These are phyloP conservation scores for Boechera divaricarpa DNA, from an alignment of 345 rosid genomes.

Conservation along the genomic window DNA sequence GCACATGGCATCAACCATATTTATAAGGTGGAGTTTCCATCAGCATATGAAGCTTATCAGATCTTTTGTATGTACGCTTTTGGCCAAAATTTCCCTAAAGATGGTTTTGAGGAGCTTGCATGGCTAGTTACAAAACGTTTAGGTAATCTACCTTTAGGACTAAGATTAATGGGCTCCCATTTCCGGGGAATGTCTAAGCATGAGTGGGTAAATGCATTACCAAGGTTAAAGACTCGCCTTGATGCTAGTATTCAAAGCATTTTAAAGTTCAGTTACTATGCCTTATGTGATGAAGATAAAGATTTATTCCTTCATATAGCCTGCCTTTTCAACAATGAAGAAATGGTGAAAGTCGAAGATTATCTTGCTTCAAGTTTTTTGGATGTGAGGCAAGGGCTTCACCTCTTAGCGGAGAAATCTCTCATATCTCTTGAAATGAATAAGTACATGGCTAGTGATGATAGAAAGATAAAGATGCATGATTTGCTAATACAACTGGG, in stretches of 20 bases:
- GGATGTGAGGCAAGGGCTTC: not conserved
- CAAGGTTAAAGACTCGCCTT: not conserved
- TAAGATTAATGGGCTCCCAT: not conserved
- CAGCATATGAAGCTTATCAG: not conserved
- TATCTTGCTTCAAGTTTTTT: not conserved
- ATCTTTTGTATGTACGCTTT: not conserved
- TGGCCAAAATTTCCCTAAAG: not conserved
- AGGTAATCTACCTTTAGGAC: not conserved
- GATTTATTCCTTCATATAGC: not conserved
- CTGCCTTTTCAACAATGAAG: not conserved
- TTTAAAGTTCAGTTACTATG: not conserved
- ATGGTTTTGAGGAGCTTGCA: not conserved
- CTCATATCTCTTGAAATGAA: not conserved
- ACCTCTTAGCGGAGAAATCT: not conserved
- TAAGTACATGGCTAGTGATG: rapidly evolving
- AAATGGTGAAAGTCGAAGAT: not conserved
- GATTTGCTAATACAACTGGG: not conserved
- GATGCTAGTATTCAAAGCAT: not conserved
- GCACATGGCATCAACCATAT: not conserved
- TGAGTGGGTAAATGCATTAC: not conserved
- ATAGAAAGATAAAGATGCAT: not conserved
- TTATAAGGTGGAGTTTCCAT: not conserved
- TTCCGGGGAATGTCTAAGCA: not conserved
- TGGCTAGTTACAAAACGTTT: not conserved
- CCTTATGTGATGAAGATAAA: not conserved